phyloP scores from a whole-genome alignment of 345 rosid genomes.

The Eucalyptus sp. region DNA sequence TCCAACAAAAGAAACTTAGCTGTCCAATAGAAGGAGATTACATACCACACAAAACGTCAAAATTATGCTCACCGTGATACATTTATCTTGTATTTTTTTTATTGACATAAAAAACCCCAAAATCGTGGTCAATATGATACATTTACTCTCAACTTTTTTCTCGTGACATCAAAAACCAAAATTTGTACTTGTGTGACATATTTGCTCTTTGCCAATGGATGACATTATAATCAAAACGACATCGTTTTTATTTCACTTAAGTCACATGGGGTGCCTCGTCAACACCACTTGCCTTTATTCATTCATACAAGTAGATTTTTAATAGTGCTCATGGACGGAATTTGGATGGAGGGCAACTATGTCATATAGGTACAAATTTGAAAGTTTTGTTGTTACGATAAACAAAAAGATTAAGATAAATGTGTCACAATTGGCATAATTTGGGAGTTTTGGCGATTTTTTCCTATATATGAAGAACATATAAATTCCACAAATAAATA shows the following conservation, averaged over 20 bases:
- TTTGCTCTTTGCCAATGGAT: background rate
- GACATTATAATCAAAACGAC: no score
- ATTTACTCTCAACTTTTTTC: no score
- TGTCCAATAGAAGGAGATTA: background rate
- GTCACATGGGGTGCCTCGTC: no score
- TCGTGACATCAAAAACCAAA: background rate
- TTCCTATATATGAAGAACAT: background rate
- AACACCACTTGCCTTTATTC: no score
- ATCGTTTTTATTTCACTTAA: no score
- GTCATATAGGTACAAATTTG: no score
- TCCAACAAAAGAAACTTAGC: no score
- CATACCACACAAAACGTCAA: background rate
- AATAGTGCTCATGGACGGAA: accelerated
- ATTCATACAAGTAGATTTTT: no score
- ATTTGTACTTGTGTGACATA: background rate
- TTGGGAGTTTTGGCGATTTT: no score
- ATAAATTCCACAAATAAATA: no score
- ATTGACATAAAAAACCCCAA: background rate
- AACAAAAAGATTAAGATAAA: background rate
- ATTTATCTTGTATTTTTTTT: no score
- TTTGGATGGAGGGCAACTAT: background rate
- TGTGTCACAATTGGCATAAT: background rate
- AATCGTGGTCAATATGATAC: background rate
- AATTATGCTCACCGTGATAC: no score
- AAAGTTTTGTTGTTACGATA: accelerated